phyloP scores from a whole-genome alignment of 768 basidiomycete species.

The Suillus subluteus region DNA sequence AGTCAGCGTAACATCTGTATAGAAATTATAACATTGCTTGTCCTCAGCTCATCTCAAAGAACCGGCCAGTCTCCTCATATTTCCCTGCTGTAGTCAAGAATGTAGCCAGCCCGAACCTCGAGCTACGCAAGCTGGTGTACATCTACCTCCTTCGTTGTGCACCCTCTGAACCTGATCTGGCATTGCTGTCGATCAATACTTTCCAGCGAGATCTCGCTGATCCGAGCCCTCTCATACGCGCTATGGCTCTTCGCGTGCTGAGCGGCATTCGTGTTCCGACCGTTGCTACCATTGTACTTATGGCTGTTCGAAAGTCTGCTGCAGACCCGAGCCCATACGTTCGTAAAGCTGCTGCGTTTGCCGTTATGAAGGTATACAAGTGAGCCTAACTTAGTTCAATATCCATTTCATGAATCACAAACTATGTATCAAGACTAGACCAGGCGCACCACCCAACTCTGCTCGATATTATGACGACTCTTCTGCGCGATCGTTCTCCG shows the following conservation, averaged over 20 bases:
- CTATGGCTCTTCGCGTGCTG: conserved; percentile 93
- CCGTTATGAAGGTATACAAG: conserved; percentile 86
- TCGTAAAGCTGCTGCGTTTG: conserved; percentile 88
- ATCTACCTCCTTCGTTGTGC: conserved; percentile 97
- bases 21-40: conserved; percentile 11
- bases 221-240: conserved; percentile 89
- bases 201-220: conserved; percentile 97
- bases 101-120: conserved; percentile 89
- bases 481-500: conserved; percentile 77
- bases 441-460: conserved; percentile 70
- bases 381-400: conserved; percentile 37
- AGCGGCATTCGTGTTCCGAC: conserved; percentile 90
- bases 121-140: conserved; percentile 96
- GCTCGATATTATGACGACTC: conserved; percentile 64
- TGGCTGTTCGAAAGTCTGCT: conserved; percentile 92
- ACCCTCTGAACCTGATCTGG: conserved; percentile 90
- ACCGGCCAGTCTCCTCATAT: conserved; percentile 88
- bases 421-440: conserved; percentile 62
- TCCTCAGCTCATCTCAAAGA: conserved; percentile 86
- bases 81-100: conserved; percentile 98
- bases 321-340: conserved; percentile 94
- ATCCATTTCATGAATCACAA: conserved; percentile 7
- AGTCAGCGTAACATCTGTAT: conserved; percentile 4
- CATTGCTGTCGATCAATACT: conserved; percentile 95
- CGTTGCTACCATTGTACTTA: conserved; percentile 81